Percentiles rank a stretch among this genome's conserved stretches.
phyloP scores from a whole-genome alignment of 1,284 basidiomycete species.

The Leccinum subrobustum region DNA sequence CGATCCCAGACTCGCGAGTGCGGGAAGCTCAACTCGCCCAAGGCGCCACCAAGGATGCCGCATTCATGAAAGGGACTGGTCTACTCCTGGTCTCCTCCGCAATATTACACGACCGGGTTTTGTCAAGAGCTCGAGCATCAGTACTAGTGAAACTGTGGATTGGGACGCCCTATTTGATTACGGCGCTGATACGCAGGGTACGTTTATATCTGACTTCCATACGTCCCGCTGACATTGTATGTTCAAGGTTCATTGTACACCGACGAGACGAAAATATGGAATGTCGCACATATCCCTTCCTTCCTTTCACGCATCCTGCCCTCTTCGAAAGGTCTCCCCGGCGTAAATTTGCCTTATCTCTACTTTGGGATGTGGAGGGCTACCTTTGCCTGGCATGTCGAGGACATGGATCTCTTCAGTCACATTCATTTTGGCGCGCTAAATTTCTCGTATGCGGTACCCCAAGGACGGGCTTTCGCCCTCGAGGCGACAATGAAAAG shows the following conservation, averaged over 20 bases:
- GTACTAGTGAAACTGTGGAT: constrained; percentile 90
- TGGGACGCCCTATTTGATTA: constrained; percentile 95
- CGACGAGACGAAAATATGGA: constrained; percentile 83
- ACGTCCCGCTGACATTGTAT: background rate
- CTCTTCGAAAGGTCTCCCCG: constrained; percentile 73
- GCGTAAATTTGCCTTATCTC: constrained; percentile 96
- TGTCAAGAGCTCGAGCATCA: constrained; percentile 87
- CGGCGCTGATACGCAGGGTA: constrained; percentile 91
- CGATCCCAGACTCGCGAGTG: constrained; percentile 48
- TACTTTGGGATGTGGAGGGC: constrained; percentile 99
- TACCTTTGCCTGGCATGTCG: constrained; percentile 98
- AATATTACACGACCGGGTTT: constrained; percentile 83
- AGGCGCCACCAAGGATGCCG: constrained; percentile 52
- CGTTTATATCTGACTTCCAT: constrained; percentile 17
- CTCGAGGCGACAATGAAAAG: constrained; percentile 84
- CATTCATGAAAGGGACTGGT: constrained; percentile 75
- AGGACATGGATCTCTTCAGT: constrained; percentile 98
- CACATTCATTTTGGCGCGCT: constrained; percentile 98
- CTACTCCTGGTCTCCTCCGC: constrained; percentile 67
- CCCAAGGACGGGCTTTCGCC: constrained; percentile 76
- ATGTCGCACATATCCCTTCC: constrained; percentile 89
- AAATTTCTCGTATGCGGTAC: constrained; percentile 96
- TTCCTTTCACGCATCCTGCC: constrained; percentile 82
- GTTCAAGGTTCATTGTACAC: constrained; percentile 80
- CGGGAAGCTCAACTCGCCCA: constrained; percentile 55